These are phyloP conservation scores for Tetrahymena borealis DNA, from an alignment of 73 alveolate species.

Conservation along the genomic window DNA sequence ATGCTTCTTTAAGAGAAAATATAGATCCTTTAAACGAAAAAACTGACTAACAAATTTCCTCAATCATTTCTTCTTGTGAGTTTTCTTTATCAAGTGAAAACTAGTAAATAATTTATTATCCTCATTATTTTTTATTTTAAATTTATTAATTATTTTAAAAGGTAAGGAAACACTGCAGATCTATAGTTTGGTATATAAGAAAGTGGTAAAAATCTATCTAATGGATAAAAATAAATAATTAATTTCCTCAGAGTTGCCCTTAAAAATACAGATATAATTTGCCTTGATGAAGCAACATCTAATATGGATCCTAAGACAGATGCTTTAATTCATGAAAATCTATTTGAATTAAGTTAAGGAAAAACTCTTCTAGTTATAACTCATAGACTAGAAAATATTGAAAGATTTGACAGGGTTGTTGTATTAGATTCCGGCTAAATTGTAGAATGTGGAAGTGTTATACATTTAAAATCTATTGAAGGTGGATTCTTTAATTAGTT, in stretches of 20 bases:
- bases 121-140: background rate
- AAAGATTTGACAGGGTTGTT: constrained; percentile 21
- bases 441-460: constrained; percentile 12
- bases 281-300: constrained; percentile 75
- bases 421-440: constrained; percentile 19
- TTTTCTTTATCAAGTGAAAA: constrained; percentile 4
- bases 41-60: constrained; percentile 39
- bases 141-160: background rate
- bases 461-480: background rate
- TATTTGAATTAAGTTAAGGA: constrained; percentile 14
- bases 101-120: background rate
- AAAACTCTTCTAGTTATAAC: constrained; percentile 39
- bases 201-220: constrained; percentile 62
- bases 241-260: constrained; percentile 63
- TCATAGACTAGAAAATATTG: constrained; percentile 31
- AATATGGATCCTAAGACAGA: constrained; percentile 73
- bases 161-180: background rate
- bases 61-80: constrained; percentile 25
- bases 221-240: constrained; percentile 65
- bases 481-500: background rate
- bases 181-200: constrained; percentile 46
- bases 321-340: constrained; percentile 24
- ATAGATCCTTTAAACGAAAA: constrained; percentile 66
- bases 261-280: constrained; percentile 51
- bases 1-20: constrained; percentile 69